phyloP scores from a whole-genome alignment of 345 rosid species.

The Hibiscus mutabilis region DNA sequence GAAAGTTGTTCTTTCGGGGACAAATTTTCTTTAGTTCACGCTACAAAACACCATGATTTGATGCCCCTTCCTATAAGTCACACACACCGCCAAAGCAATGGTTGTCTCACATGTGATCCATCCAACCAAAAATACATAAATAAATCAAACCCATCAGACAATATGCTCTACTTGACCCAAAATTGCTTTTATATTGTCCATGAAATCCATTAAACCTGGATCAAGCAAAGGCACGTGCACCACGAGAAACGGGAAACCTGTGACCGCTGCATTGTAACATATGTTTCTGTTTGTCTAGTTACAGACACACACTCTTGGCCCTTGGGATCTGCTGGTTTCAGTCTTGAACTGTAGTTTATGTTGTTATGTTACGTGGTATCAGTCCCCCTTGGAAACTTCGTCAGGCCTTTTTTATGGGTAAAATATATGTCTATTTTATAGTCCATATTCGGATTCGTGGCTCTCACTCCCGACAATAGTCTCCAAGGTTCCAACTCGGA shows the following conservation, averaged over 20 bases:
- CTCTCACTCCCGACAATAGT: too few species aligned
- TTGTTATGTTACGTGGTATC: too few species aligned
- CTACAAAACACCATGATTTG: slow-evolving; percentile 29
- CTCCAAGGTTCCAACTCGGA: too few species aligned
- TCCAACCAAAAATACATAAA: neutral
- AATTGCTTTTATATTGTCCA: slow-evolving; percentile 3
- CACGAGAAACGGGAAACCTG: neutral
- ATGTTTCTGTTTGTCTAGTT: neutral
- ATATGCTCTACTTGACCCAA: neutral
- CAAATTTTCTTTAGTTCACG: slow-evolving; percentile 25
- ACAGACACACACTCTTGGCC: neutral
- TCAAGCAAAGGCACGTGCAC: slow-evolving; percentile 5
- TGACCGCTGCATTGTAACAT: neutral
- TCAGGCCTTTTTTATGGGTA: too few species aligned
- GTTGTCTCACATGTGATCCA: slow-evolving; percentile 19
- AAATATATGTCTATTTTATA: too few species aligned
- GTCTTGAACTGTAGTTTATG: too few species aligned
- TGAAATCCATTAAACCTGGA: slow-evolving; percentile 13
- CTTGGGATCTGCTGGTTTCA: neutral
- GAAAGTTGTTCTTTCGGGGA: neutral
- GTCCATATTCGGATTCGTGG: too few species aligned
- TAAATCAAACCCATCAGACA: neutral
- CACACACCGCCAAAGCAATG: slow-evolving; percentile 15
- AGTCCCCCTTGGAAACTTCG: too few species aligned
- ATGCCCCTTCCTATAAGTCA: slow-evolving; percentile 16